Evolutionary conservation across 345 rosid genomes (phyloP), one percentile per base, ranked within the genome.

Genomic region (Clarkia xantiana): DNA sequence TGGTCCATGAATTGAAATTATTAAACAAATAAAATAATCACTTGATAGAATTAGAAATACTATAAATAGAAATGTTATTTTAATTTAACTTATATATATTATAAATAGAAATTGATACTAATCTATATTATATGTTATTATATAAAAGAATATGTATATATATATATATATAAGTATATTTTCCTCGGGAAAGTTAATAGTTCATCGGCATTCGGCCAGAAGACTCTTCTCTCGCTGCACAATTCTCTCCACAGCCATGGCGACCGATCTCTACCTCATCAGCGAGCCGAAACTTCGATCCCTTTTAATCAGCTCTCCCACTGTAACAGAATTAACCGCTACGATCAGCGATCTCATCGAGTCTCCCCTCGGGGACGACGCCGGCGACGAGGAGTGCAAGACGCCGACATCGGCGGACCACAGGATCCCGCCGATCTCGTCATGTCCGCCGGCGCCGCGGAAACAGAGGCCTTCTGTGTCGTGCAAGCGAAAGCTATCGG

Each of bases 401-500:
- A 54, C 59, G 47, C 59, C 59, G 45, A 48, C 45, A 36, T 54
- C 59, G 2, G 25, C 11, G 43, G 49, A 47, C 41, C 47, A 47
- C 52, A 16, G 43, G 44, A 61, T 61, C 16, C 65, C 65, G 38
- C 34, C 53, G 18, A 40, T 44, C 48, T 42, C 47, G 19, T 14
- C 18, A 48, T 61, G 65, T 23, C 65, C 65, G 18, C 49, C 55
- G 18, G 51, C 55, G 14, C 65, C 65, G 2, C 17, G n/a, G 55
- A 54, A 48, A 59, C 25, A 22, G 50, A 54, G n/a, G 15, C 49
- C 22, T 18, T 0, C 39, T 14, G 18, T 10, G 10, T 58, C 59
- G 3, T 64, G 76, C 59, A 71, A 65, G 60, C 56, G 79, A 58
- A 74, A 64, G 67, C 52, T 65, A 47, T 49, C 68, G 43, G 64